Evolutionary conservation across 2,329 filamentous ascomycete genomes (phyloP), one percentile per base, ranked within the genome.

Genomic region (Stachybotrys chartarum): DNA sequence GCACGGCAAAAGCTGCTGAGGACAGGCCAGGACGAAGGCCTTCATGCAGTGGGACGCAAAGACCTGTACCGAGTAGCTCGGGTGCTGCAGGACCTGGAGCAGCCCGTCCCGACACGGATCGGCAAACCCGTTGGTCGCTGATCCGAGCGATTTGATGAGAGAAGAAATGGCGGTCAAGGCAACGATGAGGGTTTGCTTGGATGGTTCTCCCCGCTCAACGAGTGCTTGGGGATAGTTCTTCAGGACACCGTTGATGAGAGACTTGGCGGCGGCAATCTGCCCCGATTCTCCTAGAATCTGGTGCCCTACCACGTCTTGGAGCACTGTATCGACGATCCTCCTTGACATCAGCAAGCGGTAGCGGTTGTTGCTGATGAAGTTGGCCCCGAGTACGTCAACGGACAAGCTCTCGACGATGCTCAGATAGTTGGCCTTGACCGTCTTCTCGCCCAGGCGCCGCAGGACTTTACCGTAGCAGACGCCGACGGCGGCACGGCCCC

Each of bases 1-100:
- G 59, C 91, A 94, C 3, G 91, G 90, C 6, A 97, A 76, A 6
- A 99, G 82, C 67, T 97, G 93, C 62, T 96, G 90, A 5, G 94
- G 94, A 63, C 91, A 97, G 14, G 91, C 91, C 48, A 96, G 78
- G 1, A 96, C 90, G 65, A 97, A 94, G 0, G 82, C 84, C 62
- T 93, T 91, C 63, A 97, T 77, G 66, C 91, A 96, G 58, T 89
- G 83, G 5, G 94, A 90, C 1, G 91, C 87, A 64, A 94, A 88
- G 3, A 97, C 85, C 67, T 99, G 94, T 2, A 99, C 94, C 5
- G 91, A 94, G 70, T 97, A 97, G 71, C 91, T 97, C 1, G 92
- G 91, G 70, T 99, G 94, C 63, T 96, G 90, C 30, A 97, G 77
- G 6, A 96, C 90, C 68, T 97, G 91, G 45, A 97, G 77, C 35